Evolutionary conservation across 1,284 basidiomycete species (phyloP), one percentile per base, ranked within the genome.

Genomic region (Garcileccinum viscosum): DNA sequence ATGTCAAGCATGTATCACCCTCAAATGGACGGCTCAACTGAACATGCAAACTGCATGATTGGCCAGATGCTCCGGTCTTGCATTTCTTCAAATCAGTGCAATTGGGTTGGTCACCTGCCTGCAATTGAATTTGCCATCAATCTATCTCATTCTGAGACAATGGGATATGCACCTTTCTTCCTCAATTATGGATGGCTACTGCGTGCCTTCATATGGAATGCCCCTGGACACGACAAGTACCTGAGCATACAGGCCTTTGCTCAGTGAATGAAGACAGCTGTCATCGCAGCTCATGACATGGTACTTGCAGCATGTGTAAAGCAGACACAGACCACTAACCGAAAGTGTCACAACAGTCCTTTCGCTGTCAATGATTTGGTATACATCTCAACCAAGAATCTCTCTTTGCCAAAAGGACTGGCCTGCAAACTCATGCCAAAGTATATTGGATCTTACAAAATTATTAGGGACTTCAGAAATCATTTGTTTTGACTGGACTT

Each of bases 361-460:
- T 78, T 78, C 47, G 14, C 44, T 1, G 60, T 67, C 17, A 73
- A 72, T 0, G 78, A 82, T 42, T 60, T 82, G 2, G 80, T 80
- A 1, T 83, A 81, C 62, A 19, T 84, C 3, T 83, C 80, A 0
- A 82, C 79, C 0, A 80, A 81, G 64, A 84, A 83, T 65, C 60
- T 84, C 0, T 70, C 70, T 4, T 60, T 83, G 9, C 78, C 76
- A 0, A 80, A 80, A 38, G 76, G 77, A 7, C 63, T 64, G 1
- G 73, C 81, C 0, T 42, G 74, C 2, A 84, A 84, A 62, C 67
- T 84, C 1, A 64, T 73, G 0, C 82, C 80, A 0, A 83, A 82
- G 61, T 85, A 71, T 58, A 77, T 82, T 30, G 78, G 81, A 0
- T 79, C 80, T 0, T 82, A 78, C 66, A 44, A 63, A 9, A 74